Percentiles rank a stretch among this genome's conserved stretches.
Evolutionary conservation across 2,329 filamentous ascomycete genomes (phyloP).

Genomic region (Bertia moriformis): DNA sequence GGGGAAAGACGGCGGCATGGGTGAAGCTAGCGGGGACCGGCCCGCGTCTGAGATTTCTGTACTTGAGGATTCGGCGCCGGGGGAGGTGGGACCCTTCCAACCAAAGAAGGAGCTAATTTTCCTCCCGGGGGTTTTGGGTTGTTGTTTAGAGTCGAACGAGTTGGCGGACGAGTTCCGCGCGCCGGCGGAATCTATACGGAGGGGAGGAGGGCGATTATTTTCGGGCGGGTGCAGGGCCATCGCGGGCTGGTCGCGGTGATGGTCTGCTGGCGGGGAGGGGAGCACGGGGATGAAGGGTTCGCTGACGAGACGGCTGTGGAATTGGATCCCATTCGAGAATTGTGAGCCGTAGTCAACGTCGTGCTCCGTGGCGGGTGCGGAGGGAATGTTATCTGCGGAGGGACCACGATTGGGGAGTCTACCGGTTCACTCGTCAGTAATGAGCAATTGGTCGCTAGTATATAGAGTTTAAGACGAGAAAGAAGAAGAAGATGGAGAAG

Average conservation of each 20-base stretch:
- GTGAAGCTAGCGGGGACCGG: background rate
- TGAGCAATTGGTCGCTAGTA: too few relatives aligned
- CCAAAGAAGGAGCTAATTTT: slow-evolving; percentile 1
- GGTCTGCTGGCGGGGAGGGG: background rate
- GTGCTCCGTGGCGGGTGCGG: background rate
- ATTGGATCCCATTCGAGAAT: background rate
- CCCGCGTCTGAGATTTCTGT: background rate
- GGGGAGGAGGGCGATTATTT: background rate
- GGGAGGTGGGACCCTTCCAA: background rate
- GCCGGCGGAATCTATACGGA: background rate
- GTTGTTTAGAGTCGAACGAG: background rate
- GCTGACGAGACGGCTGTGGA: slow-evolving; percentile 1
- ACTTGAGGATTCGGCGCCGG: background rate
- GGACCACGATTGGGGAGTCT: too few relatives aligned
- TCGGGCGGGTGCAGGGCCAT: background rate
- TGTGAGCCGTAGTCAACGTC: background rate
- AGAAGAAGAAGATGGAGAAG: too few relatives aligned
- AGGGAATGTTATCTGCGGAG: too few relatives aligned
- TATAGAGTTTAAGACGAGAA: too few relatives aligned
- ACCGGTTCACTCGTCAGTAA: too few relatives aligned
- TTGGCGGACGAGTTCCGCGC: too few relatives aligned
- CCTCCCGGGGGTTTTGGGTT: background rate
- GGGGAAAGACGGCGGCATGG: background rate
- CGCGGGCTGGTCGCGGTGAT: background rate
- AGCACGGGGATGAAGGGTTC: background rate